Evolutionary conservation across 495 filamentous ascomycete genomes (phyloP), one percentile per base, ranked within the genome.

Genomic region (Astrothelium subdiscretum): DNA sequence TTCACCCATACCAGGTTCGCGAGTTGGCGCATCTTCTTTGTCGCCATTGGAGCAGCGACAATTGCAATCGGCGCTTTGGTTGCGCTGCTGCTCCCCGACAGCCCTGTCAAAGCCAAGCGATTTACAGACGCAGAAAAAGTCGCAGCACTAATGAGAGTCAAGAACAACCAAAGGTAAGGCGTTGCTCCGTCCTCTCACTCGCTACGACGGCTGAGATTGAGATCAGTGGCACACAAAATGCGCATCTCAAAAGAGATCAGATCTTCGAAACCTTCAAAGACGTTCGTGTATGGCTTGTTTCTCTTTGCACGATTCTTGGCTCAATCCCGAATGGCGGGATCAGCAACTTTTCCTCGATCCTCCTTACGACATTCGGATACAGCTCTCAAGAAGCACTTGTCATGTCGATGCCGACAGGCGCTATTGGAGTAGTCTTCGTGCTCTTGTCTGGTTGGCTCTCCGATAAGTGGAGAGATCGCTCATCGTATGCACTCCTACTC

Each of bases 221-320:
- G 32, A 3, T 29, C 35, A 59, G 63, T 29, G 69, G 69, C n/a
- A 73, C 72, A 31, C 69, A 72, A 51, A 73, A 73, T 35, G 63
- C 71, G n/a, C 65, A 67, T 31, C 62, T 75, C 48, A 74, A 74
- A 60, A 62, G 59, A 42, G 63, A 68, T 26, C 73, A 75, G 64
- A 61, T 80, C 13, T 48, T 74, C 6, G 75, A 79, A 62, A 71
- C 74, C 0, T 75, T 79, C 51, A 70, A 65, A 48, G 78, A 80
- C 79, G 79, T 63, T n/a, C 63, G 64, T 22, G 57, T 60, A 2
- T 67, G 58, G 62, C 31, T 67, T 24, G 60, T 65, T 58, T 58
- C 42, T 35, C 57, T 66, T 8, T 54, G 48, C 24, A 61, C 59
- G 12, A 32, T 65, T 4, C 63, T 65, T 18, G 44, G 35, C 27